phyloP scores from a whole-genome alignment of 2,329 filamentous ascomycete genomes.

The Dissoconium aciculare region DNA sequence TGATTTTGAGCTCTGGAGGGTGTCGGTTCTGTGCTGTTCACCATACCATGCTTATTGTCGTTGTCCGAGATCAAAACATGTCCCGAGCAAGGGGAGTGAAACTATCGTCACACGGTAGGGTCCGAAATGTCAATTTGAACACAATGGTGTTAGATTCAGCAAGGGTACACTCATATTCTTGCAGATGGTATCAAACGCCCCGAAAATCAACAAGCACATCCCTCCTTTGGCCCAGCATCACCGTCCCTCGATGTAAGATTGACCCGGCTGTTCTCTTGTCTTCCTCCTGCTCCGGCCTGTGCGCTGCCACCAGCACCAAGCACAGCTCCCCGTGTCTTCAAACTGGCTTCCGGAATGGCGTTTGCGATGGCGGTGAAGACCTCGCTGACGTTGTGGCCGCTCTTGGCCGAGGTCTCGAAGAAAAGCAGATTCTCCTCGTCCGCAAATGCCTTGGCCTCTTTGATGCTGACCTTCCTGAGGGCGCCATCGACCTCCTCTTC shows the following conservation, averaged over 20 bases:
- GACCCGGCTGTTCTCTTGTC: slow-evolving; percentile 56
- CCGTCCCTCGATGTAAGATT: slow-evolving; percentile 55
- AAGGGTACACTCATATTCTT: too few relatives aligned
- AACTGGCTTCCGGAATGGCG: slow-evolving; percentile 87
- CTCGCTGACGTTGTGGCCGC: slow-evolving; percentile 81
- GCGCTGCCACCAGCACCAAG: slow-evolving; percentile 38
- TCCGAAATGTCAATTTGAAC: too few relatives aligned
- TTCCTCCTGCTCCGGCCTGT: slow-evolving; percentile 36
- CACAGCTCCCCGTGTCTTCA: slow-evolving; percentile 70
- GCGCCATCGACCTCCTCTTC: slow-evolving; percentile 48
- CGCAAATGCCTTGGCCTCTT: slow-evolving; percentile 82
- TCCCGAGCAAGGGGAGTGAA: too few relatives aligned
- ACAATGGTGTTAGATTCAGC: too few relatives aligned
- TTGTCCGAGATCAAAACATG: too few relatives aligned
- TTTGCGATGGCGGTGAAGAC: slow-evolving; percentile 98
- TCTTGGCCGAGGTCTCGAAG: slow-evolving; percentile 97
- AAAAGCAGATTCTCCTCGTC: slow-evolving; percentile 90
- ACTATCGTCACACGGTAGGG: too few relatives aligned
- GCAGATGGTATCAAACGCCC: too few relatives aligned
- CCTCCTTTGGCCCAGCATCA: slow-evolving; percentile 67
- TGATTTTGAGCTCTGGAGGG: too few relatives aligned
- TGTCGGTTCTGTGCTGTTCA: too few relatives aligned
- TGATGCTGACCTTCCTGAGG: slow-evolving; percentile 76
- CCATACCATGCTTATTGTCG: too few relatives aligned
- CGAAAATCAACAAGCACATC: slow-evolving; percentile 83